phyloP scores from a whole-genome alignment of 768 basidiomycete species.

The Tylopilus vinaceipallidus region DNA sequence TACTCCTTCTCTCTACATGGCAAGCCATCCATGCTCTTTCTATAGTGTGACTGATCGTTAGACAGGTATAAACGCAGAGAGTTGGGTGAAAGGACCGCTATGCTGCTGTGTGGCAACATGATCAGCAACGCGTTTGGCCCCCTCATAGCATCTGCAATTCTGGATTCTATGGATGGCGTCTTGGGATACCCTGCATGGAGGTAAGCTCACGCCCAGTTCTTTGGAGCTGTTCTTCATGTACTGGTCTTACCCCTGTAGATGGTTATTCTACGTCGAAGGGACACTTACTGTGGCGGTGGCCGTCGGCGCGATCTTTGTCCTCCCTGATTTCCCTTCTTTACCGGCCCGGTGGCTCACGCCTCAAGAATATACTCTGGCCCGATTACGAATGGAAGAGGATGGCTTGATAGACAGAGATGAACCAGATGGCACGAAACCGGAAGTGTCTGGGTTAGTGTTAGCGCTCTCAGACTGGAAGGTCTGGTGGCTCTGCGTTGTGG shows the following conservation, averaged over 20 bases:
- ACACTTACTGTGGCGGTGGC: conserved; percentile 50
- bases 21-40: conserved; percentile 21
- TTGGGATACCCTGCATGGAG: conserved; percentile 73
- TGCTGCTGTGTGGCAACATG: conserved; percentile 69
- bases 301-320: conserved; percentile 54
- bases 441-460: conserved; percentile 46
- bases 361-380: conserved; percentile 55
- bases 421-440: conserved; percentile 34
- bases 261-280: conserved; percentile 74
- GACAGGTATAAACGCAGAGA: conserved; percentile 68
- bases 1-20: conserved; percentile 37
- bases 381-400: conserved; percentile 63
- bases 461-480: conserved; percentile 80
- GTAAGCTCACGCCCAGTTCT: conserved; percentile 33
- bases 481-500: conserved; percentile 71
- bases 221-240: neutral
- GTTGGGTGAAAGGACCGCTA: conserved; percentile 64
- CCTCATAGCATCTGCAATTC: conserved; percentile 73
- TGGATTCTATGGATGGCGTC: conserved; percentile 67
- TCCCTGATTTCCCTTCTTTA: conserved; percentile 75
- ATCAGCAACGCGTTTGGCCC: conserved; percentile 83
- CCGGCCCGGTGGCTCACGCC: conserved; percentile 56
- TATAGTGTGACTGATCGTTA: conserved; percentile 44
- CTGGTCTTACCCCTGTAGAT: conserved; percentile 38
- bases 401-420: conserved; percentile 51